These are phyloP conservation scores for Cadophora sp. DNA, from an alignment of 2,329 filamentous ascomycete genomes.

Conservation along the genomic window DNA sequence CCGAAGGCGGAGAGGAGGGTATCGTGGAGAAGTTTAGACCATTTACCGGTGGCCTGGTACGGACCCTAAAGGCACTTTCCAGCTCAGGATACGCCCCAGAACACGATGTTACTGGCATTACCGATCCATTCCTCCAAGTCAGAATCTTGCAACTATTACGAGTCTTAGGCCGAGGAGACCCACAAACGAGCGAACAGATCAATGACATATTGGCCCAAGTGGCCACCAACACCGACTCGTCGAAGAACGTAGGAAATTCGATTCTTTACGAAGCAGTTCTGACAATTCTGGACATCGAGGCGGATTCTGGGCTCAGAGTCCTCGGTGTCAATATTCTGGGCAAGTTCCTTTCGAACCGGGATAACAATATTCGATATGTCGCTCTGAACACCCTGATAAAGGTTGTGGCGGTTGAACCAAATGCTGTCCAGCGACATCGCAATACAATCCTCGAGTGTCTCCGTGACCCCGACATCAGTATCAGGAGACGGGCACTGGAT, in stretches of 20 bases:
- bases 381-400: slow-evolving; percentile 97
- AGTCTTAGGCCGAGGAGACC: slow-evolving; percentile 85
- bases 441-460: slow-evolving; percentile 98
- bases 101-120: slow-evolving; percentile 97
- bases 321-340: slow-evolving; percentile 97
- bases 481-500: slow-evolving; percentile 91
- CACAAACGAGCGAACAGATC: slow-evolving; percentile 91
- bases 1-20: slow-evolving; percentile 86
- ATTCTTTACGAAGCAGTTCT: slow-evolving; percentile 97
- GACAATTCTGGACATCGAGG: slow-evolving; percentile 97
- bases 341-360: slow-evolving; percentile 97
- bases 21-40: slow-evolving; percentile 91
- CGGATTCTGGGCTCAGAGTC: slow-evolving; percentile 91
- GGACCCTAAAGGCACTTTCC: slow-evolving; percentile 88
- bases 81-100: slow-evolving; percentile 97
- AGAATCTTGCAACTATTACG: slow-evolving; percentile 90
- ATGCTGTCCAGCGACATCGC: slow-evolving; percentile 93
- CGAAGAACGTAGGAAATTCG: slow-evolving; percentile 98
- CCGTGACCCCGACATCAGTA: slow-evolving; percentile 97
- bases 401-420: slow-evolving; percentile 96
- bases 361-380: slow-evolving; percentile 99
- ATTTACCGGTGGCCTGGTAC: slow-evolving; percentile 83
- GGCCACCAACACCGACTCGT: slow-evolving; percentile 96
- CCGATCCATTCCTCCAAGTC: slow-evolving; percentile 96
- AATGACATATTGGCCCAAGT: slow-evolving; percentile 98